Conservation (phyloP, 1,284 basidiomycete genomes). For the Trichosporon faecale region DNA sequence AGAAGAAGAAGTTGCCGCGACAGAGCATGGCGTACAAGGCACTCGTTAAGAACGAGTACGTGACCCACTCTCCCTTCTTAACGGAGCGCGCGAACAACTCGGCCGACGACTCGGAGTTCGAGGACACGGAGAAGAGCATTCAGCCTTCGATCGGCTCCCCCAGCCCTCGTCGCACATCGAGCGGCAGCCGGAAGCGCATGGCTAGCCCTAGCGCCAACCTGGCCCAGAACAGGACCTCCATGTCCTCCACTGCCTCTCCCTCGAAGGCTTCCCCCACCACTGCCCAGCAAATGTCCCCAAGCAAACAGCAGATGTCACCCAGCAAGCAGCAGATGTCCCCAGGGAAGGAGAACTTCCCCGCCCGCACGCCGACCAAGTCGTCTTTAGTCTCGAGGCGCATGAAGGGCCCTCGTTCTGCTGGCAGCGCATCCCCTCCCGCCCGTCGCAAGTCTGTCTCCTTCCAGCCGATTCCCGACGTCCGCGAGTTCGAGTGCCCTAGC, state of each 20-base stretch:
- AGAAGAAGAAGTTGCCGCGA: constrained; percentile 55
- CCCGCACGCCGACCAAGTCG: constrained; percentile 57
- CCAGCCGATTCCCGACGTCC: constrained; percentile 76
- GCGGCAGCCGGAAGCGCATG: constrained; percentile 28
- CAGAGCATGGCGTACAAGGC: constrained; percentile 72
- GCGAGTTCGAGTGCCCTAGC: constrained; percentile 74
- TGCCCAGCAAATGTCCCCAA: constrained; percentile 32
- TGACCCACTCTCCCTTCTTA: constrained; percentile 81
- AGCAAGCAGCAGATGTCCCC: constrained; percentile 12
- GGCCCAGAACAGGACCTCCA: constrained; percentile 23
- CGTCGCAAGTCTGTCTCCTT: constrained; percentile 75
- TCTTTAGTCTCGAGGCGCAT: constrained; percentile 72
- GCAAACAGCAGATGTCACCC: constrained; percentile 22
- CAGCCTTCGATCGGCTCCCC: constrained; percentile 36
- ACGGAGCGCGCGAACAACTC: constrained; percentile 23
- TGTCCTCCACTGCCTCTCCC: constrained; percentile 42
- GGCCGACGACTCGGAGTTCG: constrained; percentile 5
- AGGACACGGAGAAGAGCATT: constrained; percentile 1
- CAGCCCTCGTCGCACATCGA: constrained; percentile 33
- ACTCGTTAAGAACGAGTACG: constrained; percentile 70
- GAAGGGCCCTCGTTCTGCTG: constrained; percentile 65
- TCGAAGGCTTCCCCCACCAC: constrained; percentile 29
- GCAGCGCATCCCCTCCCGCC: constrained; percentile 55
- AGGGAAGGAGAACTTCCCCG: not conserved
- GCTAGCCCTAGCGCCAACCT: constrained; percentile 30